Evolutionary conservation across 2,329 filamentous ascomycete species (phyloP).

Genomic region (Dryadomyces sulphureus): DNA sequence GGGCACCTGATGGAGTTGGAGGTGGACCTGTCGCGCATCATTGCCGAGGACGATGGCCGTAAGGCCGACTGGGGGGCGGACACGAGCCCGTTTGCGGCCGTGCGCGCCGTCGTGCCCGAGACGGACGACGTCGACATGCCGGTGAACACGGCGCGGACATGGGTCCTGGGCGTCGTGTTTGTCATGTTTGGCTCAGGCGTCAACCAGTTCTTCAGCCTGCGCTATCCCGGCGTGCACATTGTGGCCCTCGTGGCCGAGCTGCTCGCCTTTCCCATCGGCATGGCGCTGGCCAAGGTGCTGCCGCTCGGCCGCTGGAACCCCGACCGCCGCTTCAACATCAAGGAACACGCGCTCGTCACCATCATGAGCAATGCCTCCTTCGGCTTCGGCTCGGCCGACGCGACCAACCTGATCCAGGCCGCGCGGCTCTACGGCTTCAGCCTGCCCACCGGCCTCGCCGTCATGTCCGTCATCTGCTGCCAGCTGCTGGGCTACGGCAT

Average conservation of each 20-base stretch:
- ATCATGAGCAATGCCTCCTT: slow-evolving; percentile 35
- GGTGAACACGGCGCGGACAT: slow-evolving; percentile 29
- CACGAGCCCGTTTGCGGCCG: slow-evolving; percentile 17
- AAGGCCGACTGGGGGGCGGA: slow-evolving; percentile 14
- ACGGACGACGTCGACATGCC: slow-evolving; percentile 18
- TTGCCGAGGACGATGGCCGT: slow-evolving; percentile 11
- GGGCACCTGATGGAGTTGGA: slow-evolving; percentile 18
- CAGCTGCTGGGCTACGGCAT: slow-evolving; percentile 24
- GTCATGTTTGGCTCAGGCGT: slow-evolving; percentile 29
- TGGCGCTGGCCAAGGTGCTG: slow-evolving; percentile 22
- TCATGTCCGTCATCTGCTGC: slow-evolving; percentile 22
- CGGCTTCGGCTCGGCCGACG: slow-evolving; percentile 27
- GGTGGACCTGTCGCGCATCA: slow-evolving; percentile 16
- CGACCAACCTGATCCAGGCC: slow-evolving; percentile 30
- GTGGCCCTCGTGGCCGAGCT: slow-evolving; percentile 29
- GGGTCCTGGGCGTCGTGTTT: slow-evolving; percentile 28
- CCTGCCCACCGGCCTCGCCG: slow-evolving; percentile 21
- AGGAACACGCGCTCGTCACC: slow-evolving; percentile 29
- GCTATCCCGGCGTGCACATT: slow-evolving; percentile 29
- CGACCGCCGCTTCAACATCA: slow-evolving; percentile 28
- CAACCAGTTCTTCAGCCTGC: slow-evolving; percentile 30
- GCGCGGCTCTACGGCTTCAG: slow-evolving; percentile 25
- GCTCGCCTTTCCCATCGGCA: slow-evolving; percentile 26
- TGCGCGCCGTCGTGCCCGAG: slow-evolving; percentile 19
- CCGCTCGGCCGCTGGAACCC: slow-evolving; percentile 25